Base-by-base conservation (phyloP, 2,329 filamentous ascomycete species). In the Shiraia sp. region DNA sequence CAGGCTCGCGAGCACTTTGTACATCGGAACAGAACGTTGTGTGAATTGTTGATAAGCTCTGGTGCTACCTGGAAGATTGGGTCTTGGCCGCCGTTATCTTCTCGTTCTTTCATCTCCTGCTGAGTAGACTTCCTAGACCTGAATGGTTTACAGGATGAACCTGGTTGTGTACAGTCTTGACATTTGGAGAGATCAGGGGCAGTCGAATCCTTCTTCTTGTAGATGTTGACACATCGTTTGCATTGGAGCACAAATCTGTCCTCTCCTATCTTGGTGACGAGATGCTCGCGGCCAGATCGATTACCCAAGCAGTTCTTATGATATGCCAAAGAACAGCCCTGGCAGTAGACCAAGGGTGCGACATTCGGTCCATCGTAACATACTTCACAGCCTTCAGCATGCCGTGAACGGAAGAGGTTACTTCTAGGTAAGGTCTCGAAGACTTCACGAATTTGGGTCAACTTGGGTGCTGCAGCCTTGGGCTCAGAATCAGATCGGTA, bases 231-330 rank as follows among this genome's bases (percentile, higher is more conserved):
- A 65, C 93, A 99, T 42, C 85, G 87, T 52, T 84, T 86, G 71
- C 93, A 99, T 65, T 99, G 93, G 27, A 99, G 73, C 12, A 99
- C 85, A 56, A 95, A 97, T 26, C 86, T 71, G 2, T 86, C 82
- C 1, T 86, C 75, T 2, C 77, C 84, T 37, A 96, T 71, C 66
- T 97, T 99, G 16, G 90, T 97, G 8, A 89, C 89, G 25, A 93
- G 73, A 65, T 97, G 93, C n/a, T 96, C 90, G 46, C 93, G 80
- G 10, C 68, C 75, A 36, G 79, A 80, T 35, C 93, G 82, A 34
- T 78, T 75, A 1, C 92, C 90, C 19, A 99, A 76, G 61, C 93
- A 99, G 28, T 72, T 73, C 66, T 88, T 89, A 70, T 99, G 93
- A 55, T 90, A 96, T 0, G 87, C 79, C 33, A 85, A 76, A 2